phyloP scores from a whole-genome alignment of 176 grass and related monocot genomes.

The Musa schizocarpa region DNA sequence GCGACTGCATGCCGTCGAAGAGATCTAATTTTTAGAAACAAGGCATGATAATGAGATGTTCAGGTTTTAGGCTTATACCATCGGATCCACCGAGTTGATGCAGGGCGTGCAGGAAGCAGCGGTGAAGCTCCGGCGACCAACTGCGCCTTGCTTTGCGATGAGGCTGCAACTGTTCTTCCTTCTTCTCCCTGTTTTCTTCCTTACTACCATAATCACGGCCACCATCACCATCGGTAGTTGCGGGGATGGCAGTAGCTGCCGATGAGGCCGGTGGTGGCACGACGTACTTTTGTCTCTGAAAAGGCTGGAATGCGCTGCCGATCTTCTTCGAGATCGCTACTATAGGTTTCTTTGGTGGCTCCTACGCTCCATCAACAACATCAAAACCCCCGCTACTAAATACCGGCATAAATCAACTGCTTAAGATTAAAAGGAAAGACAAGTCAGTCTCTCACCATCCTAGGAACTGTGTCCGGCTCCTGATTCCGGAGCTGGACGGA shows the following conservation, averaged over 20 bases:
- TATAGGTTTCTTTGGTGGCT: constrained; percentile 41
- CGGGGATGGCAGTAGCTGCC: constrained; percentile 22
- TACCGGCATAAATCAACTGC: no score
- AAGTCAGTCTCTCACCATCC: background rate
- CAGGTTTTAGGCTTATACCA: constrained; percentile 19
- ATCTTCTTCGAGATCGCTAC: constrained; percentile 29
- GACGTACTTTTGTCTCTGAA: constrained; percentile 43
- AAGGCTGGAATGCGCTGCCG: constrained; percentile 60
- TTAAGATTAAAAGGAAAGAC: background rate
- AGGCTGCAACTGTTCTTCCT: constrained; percentile 31
- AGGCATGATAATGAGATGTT: background rate
- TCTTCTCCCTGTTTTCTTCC: constrained; percentile 8
- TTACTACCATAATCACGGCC: constrained; percentile 20
- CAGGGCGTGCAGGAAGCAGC: constrained; percentile 56
- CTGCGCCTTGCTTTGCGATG: constrained; percentile 56
- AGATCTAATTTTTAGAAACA: background rate
- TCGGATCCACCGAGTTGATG: constrained; percentile 75
- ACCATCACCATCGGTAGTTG: background rate
- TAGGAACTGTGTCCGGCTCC: background rate
- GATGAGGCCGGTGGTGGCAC: constrained; percentile 19
- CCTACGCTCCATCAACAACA: constrained; percentile 14
- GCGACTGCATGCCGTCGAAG: constrained; percentile 30
- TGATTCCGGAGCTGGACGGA: constrained; percentile 70
- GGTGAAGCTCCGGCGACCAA: constrained; percentile 85
- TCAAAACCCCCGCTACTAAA: no score